Base-by-base conservation (phyloP, 306 rosid species). In the Prunus mira region DNA sequence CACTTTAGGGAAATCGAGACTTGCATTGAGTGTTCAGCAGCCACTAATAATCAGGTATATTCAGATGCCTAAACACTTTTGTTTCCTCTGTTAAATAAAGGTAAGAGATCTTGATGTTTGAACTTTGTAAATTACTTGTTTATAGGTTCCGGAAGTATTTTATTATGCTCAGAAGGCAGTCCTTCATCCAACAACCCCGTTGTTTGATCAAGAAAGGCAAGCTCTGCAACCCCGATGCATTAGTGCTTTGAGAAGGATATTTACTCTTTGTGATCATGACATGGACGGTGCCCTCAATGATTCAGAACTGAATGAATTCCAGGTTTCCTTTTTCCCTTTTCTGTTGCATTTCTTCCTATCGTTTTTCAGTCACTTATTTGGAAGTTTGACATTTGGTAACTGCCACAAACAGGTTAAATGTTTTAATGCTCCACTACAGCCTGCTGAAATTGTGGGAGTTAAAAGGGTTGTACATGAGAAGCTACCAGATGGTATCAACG, bases 271-370 rank as follows among this genome's bases (percentile, higher is more conserved):
- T 81, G 98, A 95, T 76, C 86, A 71, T 58, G 96, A 92, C 89
- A 85, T 95, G 97, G 97, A 95, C 74, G 97, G 92, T 67, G 91
- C 97, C 84, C 97, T 95, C 77, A 88, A 76, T 82, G 96, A 92
- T 65, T 71, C 76, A 71, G 98, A 95, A 85, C 91, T 95, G 78
- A 95, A 92, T 83, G 92, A 75, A 27, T 95, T 95, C 83, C 98
- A 95, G 98, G 98, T 94, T 79, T 81, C 50, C 73, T 76, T 65
- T 82, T 52, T 74, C 60, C 80, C 79, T 27, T 63, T 73, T 73
- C 24, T 12, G 12, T 28, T 8, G 9, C 17, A 46, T 22, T 65
- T 65, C 64, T 76, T 52, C 15, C 74, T 7, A 46, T 19, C 3
- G n/a, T 61, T 64, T 84, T 73, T 22, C 30, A 32, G 41, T 68